Evolutionary conservation across 179 eudicot species (phyloP).

Genomic region (Amaranthus tricolor): DNA sequence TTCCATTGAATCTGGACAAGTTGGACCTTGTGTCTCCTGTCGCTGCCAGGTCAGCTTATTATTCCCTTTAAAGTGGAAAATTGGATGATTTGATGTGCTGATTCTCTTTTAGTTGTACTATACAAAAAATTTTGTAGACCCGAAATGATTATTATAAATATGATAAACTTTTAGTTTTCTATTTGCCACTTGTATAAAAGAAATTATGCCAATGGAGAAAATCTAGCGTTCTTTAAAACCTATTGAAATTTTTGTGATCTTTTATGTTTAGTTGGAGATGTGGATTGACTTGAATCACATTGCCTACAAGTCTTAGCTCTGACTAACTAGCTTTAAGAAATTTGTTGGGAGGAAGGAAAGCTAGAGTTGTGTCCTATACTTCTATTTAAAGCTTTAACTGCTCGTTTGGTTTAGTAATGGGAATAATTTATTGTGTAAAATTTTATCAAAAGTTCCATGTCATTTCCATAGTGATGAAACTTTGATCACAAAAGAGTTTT

Average conservation of each 20-base stretch:
- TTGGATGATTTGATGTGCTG: neutral
- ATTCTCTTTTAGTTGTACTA: neutral
- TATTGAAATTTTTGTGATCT: too few species aligned
- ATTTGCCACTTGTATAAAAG: neutral
- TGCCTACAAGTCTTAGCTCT: neutral
- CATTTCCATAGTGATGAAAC: too few species aligned
- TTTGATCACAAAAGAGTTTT: too few species aligned
- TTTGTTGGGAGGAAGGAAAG: neutral
- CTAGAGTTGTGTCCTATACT: neutral
- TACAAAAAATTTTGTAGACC: neutral
- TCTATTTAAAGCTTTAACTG: neutral
- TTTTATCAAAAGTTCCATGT: too few species aligned
- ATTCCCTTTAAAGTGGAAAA: neutral
- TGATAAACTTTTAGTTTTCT: neutral
- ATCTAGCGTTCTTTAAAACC: neutral
- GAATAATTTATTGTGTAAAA: too few species aligned
- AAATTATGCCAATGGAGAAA: neutral
- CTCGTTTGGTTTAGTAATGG: too few species aligned
- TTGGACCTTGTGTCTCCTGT: constrained; percentile 91
- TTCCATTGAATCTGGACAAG: constrained; percentile 70
- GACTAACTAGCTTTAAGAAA: neutral
- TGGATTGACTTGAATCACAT: neutral
- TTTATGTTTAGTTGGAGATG: too few species aligned
- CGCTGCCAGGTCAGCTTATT: constrained; percentile 69
- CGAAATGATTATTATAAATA: neutral